phyloP scores from a whole-genome alignment of 164 flowering plant species.

The Berberis thunbergii region DNA sequence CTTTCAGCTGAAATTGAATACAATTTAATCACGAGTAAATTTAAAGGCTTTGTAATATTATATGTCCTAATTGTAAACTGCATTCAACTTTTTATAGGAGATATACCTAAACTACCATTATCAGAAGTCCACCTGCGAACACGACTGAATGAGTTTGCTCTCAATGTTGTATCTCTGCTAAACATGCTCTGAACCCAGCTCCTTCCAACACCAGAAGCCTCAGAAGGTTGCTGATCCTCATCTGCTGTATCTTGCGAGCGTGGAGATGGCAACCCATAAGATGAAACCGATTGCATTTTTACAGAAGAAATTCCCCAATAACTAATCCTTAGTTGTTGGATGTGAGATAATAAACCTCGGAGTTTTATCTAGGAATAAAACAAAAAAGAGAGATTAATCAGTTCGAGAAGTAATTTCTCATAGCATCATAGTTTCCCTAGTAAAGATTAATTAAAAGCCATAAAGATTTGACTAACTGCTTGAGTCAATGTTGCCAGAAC shows the following conservation, averaged over 20 bases:
- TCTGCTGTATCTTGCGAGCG: slow-evolving; percentile 48
- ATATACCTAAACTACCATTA: slow-evolving; percentile 42
- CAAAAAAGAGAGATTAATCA: slow-evolving; percentile 4
- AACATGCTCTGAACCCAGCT: slow-evolving; percentile 99
- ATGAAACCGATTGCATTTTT: slow-evolving; percentile 46
- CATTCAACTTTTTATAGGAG: not conserved
- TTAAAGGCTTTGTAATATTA: not conserved
- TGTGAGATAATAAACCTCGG: slow-evolving; percentile 79
- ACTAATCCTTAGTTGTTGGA: slow-evolving; percentile 68
- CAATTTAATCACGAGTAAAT: not conserved
- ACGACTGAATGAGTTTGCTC: slow-evolving; percentile 65
- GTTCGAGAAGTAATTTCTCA: slow-evolving; percentile 1
- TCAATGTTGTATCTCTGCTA: slow-evolving; percentile 66
- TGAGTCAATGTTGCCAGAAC: too few relatives aligned
- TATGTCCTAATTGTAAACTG: not conserved
- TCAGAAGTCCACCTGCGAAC: slow-evolving; percentile 77
- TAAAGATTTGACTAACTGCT: too few relatives aligned
- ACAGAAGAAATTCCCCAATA: slow-evolving; percentile 80
- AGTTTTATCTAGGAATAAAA: slow-evolving; percentile 55
- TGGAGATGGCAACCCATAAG: slow-evolving; percentile 78
- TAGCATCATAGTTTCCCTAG: not conserved
- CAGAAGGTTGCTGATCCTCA: slow-evolving; percentile 76
- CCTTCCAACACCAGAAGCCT: slow-evolving; percentile 90
- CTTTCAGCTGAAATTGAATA: slow-evolving; percentile 32
- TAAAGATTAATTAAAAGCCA: not conserved